Evolutionary conservation across 352 stramenopile genomes (phyloP), one percentile per base, ranked within the genome.

Genomic region (Globisporangium spinosum): DNA sequence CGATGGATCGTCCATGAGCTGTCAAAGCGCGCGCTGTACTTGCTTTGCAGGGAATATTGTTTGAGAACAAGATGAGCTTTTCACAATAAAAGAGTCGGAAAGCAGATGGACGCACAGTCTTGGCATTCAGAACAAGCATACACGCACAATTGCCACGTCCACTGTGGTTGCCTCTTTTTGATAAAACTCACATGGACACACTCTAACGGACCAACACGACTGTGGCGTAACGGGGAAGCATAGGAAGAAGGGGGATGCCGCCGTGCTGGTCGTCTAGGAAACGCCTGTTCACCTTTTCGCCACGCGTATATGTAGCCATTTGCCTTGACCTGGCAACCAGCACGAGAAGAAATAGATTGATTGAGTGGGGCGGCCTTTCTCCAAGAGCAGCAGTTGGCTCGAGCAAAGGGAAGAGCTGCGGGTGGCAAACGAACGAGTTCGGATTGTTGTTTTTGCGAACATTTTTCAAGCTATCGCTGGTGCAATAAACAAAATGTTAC

Each of bases 281-380:
- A 22, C 8, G 3, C 4, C 15, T 58, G 53, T 58, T 22, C 12
- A 12, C 3, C 53, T 6, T 59, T 59, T 40, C 54, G 34, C 25
- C 54, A 13, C 27, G 13, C 54, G 54, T 38, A 40, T 58, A 27
- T 59, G 54, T 25, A 59, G 54, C 54, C 54, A 59, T 40, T 38
- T 59, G 15, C 3, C 5, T 8, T 23, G 54, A 59, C 54, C 54
- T 35, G 54, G 27, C 27, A 59, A 59, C 54, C 54, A 59, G 54
- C 54, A 59, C 54, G 54, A 59, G 54, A 49, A 49, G 40, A 22
- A 49, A 20, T 15, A 49, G 40, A 49, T 49, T 20, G 38, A 20
- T 15, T 49, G 40, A 23, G 25, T 23, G 5, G 17, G 27, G 13
- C 17, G 10, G 15, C 54, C 25, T 25, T 59, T 59, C 54, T 58